Evolutionary conservation across 2,329 filamentous ascomycete genomes (phyloP).

Genomic region (Phialemoniopsis sp.): DNA sequence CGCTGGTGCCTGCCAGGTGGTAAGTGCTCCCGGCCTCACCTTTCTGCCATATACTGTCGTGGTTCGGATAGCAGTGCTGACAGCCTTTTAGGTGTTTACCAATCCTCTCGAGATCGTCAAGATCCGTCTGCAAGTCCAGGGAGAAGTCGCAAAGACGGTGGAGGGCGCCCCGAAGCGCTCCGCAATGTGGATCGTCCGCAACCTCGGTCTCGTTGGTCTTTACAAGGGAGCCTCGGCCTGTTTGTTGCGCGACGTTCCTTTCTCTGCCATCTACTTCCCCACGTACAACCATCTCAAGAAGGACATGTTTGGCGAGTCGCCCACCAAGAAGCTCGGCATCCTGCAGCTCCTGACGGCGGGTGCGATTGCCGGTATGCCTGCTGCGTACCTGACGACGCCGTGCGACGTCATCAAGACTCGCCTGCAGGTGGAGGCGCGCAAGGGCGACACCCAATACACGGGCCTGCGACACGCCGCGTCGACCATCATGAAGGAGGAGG

Average conservation of each 20-base stretch:
- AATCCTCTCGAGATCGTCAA: constrained; percentile 99
- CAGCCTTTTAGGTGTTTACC: constrained; percentile 71
- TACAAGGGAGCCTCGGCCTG: constrained; percentile 97
- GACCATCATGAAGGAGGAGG: constrained; percentile 86
- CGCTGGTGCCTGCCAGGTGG: constrained; percentile 93
- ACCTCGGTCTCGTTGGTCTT: constrained; percentile 87
- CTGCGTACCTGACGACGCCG: constrained; percentile 91
- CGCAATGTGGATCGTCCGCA: constrained; percentile 95
- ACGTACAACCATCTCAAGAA: constrained; percentile 92
- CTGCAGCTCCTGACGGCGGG: constrained; percentile 89
- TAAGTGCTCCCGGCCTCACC: constrained; percentile 46
- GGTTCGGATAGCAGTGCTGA: constrained; percentile 3
- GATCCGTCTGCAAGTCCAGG: constrained; percentile 95
- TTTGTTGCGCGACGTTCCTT: constrained; percentile 91
- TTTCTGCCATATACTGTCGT: background rate
- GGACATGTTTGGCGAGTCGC: constrained; percentile 88
- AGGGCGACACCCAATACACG: constrained; percentile 86
- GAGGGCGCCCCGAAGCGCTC: constrained; percentile 82
- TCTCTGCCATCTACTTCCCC: constrained; percentile 98
- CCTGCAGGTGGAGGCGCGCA: constrained; percentile 93
- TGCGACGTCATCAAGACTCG: constrained; percentile 99
- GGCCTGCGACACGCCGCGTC: constrained; percentile 79
- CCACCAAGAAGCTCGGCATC: constrained; percentile 82
- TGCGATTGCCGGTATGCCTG: constrained; percentile 90
- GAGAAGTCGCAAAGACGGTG: constrained; percentile 85